Evolutionary conservation across 441 rosid genomes (phyloP).

Genomic region (Raphanus hybrid): DNA sequence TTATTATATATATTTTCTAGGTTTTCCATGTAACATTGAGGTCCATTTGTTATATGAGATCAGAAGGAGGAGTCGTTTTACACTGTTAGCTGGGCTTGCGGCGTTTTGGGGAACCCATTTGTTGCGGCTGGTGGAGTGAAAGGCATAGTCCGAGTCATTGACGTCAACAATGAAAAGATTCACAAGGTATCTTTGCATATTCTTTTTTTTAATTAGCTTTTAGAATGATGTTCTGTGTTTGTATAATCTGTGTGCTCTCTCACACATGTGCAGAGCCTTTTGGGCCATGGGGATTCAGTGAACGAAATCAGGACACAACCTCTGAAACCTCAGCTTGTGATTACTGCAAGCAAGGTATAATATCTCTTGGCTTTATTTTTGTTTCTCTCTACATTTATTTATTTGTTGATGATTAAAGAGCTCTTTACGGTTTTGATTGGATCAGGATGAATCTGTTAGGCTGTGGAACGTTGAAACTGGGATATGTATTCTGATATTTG

Average conservation of each 20-base stretch:
- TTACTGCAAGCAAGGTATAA: slow-evolving; percentile 93
- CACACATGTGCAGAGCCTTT: slow-evolving; percentile 71
- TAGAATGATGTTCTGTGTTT: slow-evolving; percentile 10
- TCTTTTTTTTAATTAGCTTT: not conserved
- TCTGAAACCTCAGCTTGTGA: slow-evolving; percentile 81
- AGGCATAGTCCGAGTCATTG: slow-evolving; percentile 90
- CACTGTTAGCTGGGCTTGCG: slow-evolving; percentile 94
- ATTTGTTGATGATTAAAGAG: no score
- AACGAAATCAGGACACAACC: slow-evolving; percentile 98
- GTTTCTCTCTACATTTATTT: no score
- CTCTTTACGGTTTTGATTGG: no score
- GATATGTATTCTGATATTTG: slow-evolving; percentile 93
- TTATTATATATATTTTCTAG: slow-evolving; percentile 1
- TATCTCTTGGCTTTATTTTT: no score
- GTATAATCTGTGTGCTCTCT: slow-evolving; percentile 4
- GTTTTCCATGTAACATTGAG: slow-evolving; percentile 30
- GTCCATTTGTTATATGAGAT: slow-evolving; percentile 52
- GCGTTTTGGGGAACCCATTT: slow-evolving; percentile 68
- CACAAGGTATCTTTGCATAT: slow-evolving; percentile 61
- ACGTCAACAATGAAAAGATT: slow-evolving; percentile 81
- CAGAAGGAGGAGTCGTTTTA: slow-evolving; percentile 99
- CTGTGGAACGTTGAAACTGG: slow-evolving; percentile 65
- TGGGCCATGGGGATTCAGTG: slow-evolving; percentile 98
- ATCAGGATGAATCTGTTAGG: no score
- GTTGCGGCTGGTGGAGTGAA: slow-evolving; percentile 92